Evolutionary conservation across 2,329 filamentous ascomycete species (phyloP).

Genomic region (Xylariaceae sp.): DNA sequence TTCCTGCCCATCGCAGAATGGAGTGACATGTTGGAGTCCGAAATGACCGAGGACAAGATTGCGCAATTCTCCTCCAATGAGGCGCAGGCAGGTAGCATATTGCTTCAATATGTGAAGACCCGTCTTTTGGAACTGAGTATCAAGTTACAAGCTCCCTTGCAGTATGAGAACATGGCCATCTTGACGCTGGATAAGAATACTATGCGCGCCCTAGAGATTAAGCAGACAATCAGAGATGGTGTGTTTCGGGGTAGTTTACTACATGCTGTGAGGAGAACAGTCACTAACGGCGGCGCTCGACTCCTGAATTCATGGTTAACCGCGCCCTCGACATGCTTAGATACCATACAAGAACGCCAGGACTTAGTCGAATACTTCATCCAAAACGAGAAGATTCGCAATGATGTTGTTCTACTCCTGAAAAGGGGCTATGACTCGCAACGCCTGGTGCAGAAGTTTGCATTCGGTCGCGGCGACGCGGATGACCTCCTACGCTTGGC

Average conservation of each 20-base stretch:
- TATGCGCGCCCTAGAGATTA: conserved; percentile 81
- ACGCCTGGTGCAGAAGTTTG: conserved; percentile 88
- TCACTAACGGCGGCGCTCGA: conserved; percentile 84
- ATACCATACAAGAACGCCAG: conserved; percentile 71
- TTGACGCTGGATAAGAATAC: conserved; percentile 93
- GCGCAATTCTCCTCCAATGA: conserved; percentile 62
- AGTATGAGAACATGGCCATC: conserved; percentile 66
- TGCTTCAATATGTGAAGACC: conserved; percentile 80
- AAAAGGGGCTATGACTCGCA: conserved; percentile 78
- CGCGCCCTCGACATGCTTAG: conserved; percentile 82
- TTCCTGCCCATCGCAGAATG: conserved; percentile 57
- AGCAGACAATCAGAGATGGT: conserved; percentile 77
- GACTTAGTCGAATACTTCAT: conserved; percentile 77
- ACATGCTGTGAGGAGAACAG: conserved; percentile 82
- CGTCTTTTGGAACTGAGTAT: conserved; percentile 72
- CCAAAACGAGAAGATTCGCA: conserved; percentile 59
- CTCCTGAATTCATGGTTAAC: conserved; percentile 81
- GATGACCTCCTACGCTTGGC: conserved; percentile 84
- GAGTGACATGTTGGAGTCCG: conserved; percentile 70
- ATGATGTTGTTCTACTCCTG: conserved; percentile 63
- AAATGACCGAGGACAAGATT: conserved; percentile 50
- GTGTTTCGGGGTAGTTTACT: conserved; percentile 76
- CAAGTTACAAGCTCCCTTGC: conserved; percentile 76
- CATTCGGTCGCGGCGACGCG: conserved; percentile 82
- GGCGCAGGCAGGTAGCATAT: conserved; percentile 66